Evolutionary conservation across 768 basidiomycete genomes (phyloP).

Genomic region (Suillus discolor): DNA sequence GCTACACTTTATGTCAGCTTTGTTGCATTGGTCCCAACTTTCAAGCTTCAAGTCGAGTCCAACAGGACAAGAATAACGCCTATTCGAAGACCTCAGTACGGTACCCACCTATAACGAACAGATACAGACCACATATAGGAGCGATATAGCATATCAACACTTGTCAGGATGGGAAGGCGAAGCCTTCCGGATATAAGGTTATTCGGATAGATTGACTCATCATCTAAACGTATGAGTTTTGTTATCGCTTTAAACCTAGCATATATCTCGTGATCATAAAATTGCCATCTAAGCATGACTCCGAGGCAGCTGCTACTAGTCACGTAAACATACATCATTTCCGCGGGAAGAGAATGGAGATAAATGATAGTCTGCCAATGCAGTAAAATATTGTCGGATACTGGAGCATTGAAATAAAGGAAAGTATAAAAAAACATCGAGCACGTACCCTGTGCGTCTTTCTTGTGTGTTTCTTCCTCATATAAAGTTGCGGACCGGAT

Average conservation of each 20-base stretch:
- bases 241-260: slow-evolving; percentile 69
- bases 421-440: slow-evolving; percentile 5
- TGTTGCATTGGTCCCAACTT: neutral
- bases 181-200: neutral
- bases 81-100: neutral
- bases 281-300: slow-evolving; percentile 40
- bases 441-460: slow-evolving; percentile 40
- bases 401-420: neutral
- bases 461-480: slow-evolving; percentile 49
- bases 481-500: slow-evolving; percentile 35
- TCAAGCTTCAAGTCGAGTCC: neutral
- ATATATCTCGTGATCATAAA: slow-evolving; percentile 61
- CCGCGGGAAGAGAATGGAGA: slow-evolving; percentile 12
- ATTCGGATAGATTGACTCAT: slow-evolving; percentile 10
- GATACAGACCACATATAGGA: neutral
- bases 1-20: too few species aligned
- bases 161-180: neutral
- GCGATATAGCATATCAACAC: neutral
- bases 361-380: neutral
- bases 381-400: neutral
- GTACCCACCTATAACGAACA: neutral
- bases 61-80: neutral
- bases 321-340: slow-evolving; percentile 7
- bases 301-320: slow-evolving; percentile 36
- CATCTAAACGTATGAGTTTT: slow-evolving; percentile 71